Conservation (phyloP, 1,284 basidiomycete species). For the Cryptococcus depauperatus region DNA sequence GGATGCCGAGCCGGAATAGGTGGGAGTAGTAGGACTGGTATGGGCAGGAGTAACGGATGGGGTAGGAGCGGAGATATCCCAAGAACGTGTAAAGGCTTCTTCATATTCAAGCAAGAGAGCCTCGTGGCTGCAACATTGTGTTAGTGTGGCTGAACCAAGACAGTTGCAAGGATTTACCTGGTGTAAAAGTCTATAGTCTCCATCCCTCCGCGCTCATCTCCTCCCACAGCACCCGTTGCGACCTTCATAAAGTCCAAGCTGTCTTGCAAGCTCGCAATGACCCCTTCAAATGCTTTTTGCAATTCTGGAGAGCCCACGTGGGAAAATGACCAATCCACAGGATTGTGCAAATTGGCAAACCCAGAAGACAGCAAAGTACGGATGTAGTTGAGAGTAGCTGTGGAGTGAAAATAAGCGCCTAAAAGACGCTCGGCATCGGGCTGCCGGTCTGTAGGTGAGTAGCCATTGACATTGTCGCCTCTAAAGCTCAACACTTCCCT, state of each 20-base stretch:
- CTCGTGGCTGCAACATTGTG: slow-evolving; percentile 61
- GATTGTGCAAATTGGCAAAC: slow-evolving; percentile 84
- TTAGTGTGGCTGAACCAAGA: slow-evolving; percentile 7
- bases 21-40: slow-evolving; percentile 19
- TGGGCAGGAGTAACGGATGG: slow-evolving; percentile 10
- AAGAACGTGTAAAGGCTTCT: slow-evolving; percentile 70
- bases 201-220: slow-evolving; percentile 55
- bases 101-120: slow-evolving; percentile 91
- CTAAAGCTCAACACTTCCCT: slow-evolving; percentile 49
- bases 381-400: slow-evolving; percentile 87
- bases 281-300: slow-evolving; percentile 70
- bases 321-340: slow-evolving; percentile 81
- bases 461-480: slow-evolving; percentile 95
- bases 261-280: slow-evolving; percentile 76
- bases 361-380: slow-evolving; percentile 80
- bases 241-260: slow-evolving; percentile 81
- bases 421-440: slow-evolving; percentile 82
- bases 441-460: slow-evolving; percentile 57
- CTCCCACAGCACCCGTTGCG: slow-evolving; percentile 58
- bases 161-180: slow-evolving; percentile 51
- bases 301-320: slow-evolving; percentile 80
- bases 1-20: slow-evolving; percentile 24
- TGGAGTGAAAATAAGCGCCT: slow-evolving; percentile 86
- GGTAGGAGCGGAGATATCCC: slow-evolving; percentile 8
- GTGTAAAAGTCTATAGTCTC: slow-evolving; percentile 93